Evolutionary conservation across 2,329 filamentous ascomycete genomes (phyloP).

Genomic region (Aspergillus sp.): DNA sequence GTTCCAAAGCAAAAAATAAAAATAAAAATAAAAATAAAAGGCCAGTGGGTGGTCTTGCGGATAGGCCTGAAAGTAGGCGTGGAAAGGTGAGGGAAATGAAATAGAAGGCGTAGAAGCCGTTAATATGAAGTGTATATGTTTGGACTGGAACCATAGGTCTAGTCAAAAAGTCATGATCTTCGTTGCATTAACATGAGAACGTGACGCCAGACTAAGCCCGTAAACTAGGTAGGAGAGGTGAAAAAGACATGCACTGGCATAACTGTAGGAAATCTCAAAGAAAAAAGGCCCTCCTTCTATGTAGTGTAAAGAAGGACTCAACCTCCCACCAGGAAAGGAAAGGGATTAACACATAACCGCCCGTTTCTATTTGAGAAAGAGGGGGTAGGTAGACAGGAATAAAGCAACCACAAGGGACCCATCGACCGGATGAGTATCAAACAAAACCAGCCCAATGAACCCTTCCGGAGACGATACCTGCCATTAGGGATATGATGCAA

Average conservation of each 20-base stretch:
- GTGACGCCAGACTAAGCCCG: slow-evolving; percentile 28
- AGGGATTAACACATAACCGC: slow-evolving; percentile 23
- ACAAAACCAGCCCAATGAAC: slow-evolving; percentile 15
- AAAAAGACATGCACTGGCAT: slow-evolving; percentile 26
- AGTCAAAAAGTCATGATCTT: slow-evolving; percentile 36
- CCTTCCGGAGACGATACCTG: slow-evolving; percentile 9
- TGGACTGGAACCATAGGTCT: slow-evolving; percentile 15
- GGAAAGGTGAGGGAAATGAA: neutral
- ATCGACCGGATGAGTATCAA: slow-evolving; percentile 15
- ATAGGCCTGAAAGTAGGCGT: neutral
- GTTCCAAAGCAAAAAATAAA: neutral
- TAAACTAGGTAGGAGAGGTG: slow-evolving; percentile 19
- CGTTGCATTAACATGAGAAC: slow-evolving; percentile 40
- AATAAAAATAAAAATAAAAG: neutral
- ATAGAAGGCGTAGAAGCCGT: slow-evolving; percentile 2
- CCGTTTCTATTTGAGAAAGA: slow-evolving; percentile 18
- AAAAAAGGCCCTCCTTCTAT: slow-evolving; percentile 23
- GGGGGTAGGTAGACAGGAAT: slow-evolving; percentile 15
- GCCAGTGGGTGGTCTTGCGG: neutral
- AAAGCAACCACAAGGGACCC: slow-evolving; percentile 11
- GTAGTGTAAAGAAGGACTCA: slow-evolving; percentile 15
- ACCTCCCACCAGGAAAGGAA: slow-evolving; percentile 12
- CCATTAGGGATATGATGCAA: slow-evolving; percentile 5
- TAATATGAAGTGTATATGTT: slow-evolving; percentile 13
- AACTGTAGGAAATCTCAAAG: slow-evolving; percentile 17